Evolutionary conservation across 345 rosid species (phyloP), one percentile per base, ranked within the genome.

Genomic region (Gynandropsis gynandra): DNA sequence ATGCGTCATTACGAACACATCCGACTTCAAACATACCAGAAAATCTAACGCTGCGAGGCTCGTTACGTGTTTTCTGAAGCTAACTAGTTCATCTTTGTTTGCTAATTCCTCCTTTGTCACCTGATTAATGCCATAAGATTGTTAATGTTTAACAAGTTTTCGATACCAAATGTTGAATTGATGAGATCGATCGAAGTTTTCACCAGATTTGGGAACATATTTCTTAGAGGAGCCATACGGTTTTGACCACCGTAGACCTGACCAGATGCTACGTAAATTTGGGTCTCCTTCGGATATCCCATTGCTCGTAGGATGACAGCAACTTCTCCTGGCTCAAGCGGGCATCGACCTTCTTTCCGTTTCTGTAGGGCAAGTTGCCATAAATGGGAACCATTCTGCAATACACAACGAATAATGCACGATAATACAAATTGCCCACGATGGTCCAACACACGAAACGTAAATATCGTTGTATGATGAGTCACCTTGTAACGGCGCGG

Each of bases 311-410:
- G 80, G 65, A 93, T 71, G 60, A 93, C 99, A 54, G 99, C 99
- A 49, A 93, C 99, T 73, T 93, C 99, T 53, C 85, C 99, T 16
- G 99, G 99, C 71, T 88, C 99, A 62, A 93, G 99, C 63, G 99
- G 99, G 71, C 99, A 93, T 47, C 99, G 68, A 1, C 99, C 99
- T 75, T 93, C 99, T 77, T 93, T 93, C 57, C 99, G 76, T 74
- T 93, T 93, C 71, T 85, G 87, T 63, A 93, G 74, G 24, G 99
- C 89, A 16, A 81, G 72, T 61, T 93, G 94, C 97, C 97, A 88
- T 35, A 93, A 83, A 77, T 93, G 99, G 54, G 95, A 80, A 67
- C 99, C 99, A 73, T 88, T 85, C 99, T 93, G 87, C 78, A 61
- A 49, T 0, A 38, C 24, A 49, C 0, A 31, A 27, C 39, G 49